These are phyloP conservation scores for Fonsecaea pedrosoi DNA, from an alignment of 2,329 filamentous ascomycete species.

Conservation along the genomic window DNA sequence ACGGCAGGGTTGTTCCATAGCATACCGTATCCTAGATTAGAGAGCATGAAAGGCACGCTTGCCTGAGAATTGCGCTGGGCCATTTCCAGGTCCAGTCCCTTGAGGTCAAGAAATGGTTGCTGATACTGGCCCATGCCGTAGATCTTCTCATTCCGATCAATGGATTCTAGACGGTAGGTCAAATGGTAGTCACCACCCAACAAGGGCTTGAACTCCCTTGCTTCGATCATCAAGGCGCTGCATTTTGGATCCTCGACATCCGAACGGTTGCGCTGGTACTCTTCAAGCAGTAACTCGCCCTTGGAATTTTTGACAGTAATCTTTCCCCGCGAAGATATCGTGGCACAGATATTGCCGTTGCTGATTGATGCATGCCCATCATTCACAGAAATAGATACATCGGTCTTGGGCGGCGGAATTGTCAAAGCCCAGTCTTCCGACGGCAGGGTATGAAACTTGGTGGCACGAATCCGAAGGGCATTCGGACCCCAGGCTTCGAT, in stretches of 20 bases:
- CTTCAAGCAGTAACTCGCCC: constrained; percentile 58
- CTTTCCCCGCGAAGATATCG: constrained; percentile 58
- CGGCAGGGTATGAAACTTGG: constrained; percentile 47
- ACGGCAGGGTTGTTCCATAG: constrained; percentile 72
- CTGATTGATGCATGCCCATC: constrained; percentile 28
- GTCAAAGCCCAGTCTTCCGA: constrained; percentile 48
- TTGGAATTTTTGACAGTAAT: constrained; percentile 55
- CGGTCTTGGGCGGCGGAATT: constrained; percentile 13
- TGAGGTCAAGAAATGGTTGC: constrained; percentile 67
- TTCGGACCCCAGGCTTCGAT: constrained; percentile 50
- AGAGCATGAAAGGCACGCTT: constrained; percentile 67
- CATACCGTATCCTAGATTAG: constrained; percentile 66
- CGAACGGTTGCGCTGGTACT: constrained; percentile 59
- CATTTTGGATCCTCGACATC: constrained; percentile 65
- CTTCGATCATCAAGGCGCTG: constrained; percentile 63
- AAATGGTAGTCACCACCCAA: constrained; percentile 62
- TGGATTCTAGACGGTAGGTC: constrained; percentile 65
- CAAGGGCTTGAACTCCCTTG: constrained; percentile 64
- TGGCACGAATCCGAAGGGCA: constrained; percentile 49
- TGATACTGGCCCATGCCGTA: constrained; percentile 75
- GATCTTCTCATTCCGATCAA: constrained; percentile 64
- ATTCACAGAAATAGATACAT: constrained; percentile 25
- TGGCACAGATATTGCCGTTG: constrained; percentile 59
- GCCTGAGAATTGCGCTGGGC: constrained; percentile 72
- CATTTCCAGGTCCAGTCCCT: constrained; percentile 67